Percentiles rank a stretch among this genome's conserved stretches.
phyloP scores from a whole-genome alignment of 495 filamentous ascomycete genomes.

The Trichoderma virens region DNA sequence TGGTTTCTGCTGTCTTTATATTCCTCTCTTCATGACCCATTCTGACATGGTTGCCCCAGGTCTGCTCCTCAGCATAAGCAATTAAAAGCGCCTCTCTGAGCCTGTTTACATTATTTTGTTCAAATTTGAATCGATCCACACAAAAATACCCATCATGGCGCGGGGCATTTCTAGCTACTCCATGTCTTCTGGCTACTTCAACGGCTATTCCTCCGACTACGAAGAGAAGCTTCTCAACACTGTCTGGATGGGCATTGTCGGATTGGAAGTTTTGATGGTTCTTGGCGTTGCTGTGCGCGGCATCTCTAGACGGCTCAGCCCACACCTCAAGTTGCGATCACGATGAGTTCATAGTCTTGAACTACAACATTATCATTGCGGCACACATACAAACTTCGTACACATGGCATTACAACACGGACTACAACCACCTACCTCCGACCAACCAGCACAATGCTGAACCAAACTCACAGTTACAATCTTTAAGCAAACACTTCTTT shows the following conservation, averaged over 20 bases:
- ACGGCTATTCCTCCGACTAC: slow-evolving; percentile 18
- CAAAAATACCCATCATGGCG: background rate
- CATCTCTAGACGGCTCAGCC: background rate
- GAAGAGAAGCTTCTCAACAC: slow-evolving; percentile 35
- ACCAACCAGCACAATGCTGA: too few species aligned
- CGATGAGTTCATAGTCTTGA: background rate
- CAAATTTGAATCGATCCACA: background rate
- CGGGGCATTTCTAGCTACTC: slow-evolving; percentile 3
- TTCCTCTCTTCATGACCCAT: background rate
- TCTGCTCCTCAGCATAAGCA: background rate
- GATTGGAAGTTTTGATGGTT: slow-evolving; percentile 35
- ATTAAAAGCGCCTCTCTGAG: background rate
- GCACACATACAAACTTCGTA: background rate
- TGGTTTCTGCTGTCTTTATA: background rate
- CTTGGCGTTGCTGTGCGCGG: slow-evolving; percentile 24
- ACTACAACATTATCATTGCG: too few species aligned
- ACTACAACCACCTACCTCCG: too few species aligned
- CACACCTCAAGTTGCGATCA: slow-evolving; percentile 6
- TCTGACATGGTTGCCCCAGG: background rate
- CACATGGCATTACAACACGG: background rate
- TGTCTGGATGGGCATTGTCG: slow-evolving; percentile 38
- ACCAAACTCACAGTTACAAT: background rate
- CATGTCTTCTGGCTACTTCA: background rate
- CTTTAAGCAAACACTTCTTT: too few species aligned
- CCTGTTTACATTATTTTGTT: background rate